These are phyloP conservation scores for Beauveria australis DNA, from an alignment of 2,329 filamentous ascomycete genomes.

Conservation along the genomic window DNA sequence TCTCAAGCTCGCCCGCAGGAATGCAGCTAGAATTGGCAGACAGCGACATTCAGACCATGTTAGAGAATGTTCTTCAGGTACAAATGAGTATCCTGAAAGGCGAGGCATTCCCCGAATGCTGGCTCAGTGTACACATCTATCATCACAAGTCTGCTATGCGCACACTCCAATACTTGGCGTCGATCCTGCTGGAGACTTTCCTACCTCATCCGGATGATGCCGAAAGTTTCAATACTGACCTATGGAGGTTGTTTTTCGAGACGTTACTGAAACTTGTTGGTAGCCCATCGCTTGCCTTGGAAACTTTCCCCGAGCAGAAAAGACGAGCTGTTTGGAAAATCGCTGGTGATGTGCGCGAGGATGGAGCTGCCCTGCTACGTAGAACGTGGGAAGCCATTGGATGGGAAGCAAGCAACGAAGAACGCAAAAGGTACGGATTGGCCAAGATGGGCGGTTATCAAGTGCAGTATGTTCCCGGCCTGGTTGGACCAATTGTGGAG, in stretches of 20 bases:
- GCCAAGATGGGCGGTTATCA: slow-evolving; percentile 90
- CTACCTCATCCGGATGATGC: slow-evolving; percentile 86
- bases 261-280: slow-evolving; percentile 83
- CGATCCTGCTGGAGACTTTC: slow-evolving; percentile 73
- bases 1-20: slow-evolving; percentile 62
- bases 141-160: slow-evolving; percentile 86
- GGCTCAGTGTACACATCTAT: slow-evolving; percentile 90
- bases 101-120: slow-evolving; percentile 79
- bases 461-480: slow-evolving; percentile 90
- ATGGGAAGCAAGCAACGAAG: slow-evolving; percentile 83
- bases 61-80: slow-evolving; percentile 73
- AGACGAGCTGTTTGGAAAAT: slow-evolving; percentile 97
- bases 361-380: slow-evolving; percentile 77
- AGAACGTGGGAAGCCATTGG: slow-evolving; percentile 92
- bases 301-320: slow-evolving; percentile 97
- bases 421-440: slow-evolving; percentile 68
- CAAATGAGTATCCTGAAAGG: slow-evolving; percentile 84
- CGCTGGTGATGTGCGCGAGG: slow-evolving; percentile 87
- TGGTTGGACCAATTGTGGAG: slow-evolving; percentile 87
- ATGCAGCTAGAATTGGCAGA: slow-evolving; percentile 69
- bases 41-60: slow-evolving; percentile 63
- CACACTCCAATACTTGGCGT: slow-evolving; percentile 72
- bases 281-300: slow-evolving; percentile 79
- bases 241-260: slow-evolving; percentile 91
- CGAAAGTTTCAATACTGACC: slow-evolving; percentile 81